phyloP scores from a whole-genome alignment of 2,329 filamentous ascomycete genomes.

The Phialocephala sp. region DNA sequence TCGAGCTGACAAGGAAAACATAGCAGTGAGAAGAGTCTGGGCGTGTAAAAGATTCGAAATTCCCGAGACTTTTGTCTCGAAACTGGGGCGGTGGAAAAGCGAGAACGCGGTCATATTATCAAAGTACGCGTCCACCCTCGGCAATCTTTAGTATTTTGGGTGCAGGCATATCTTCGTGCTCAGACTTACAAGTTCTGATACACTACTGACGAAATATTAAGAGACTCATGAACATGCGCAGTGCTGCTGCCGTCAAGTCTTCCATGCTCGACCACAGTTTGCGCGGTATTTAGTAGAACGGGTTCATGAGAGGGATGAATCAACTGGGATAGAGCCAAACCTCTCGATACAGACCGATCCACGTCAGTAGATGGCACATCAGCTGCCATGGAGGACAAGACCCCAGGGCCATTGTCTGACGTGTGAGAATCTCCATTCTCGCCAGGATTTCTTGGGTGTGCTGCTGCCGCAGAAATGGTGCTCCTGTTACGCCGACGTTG shows the following conservation, averaged over 20 bases:
- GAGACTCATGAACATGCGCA: neutral
- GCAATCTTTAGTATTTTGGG: neutral
- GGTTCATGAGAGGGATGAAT: conserved; percentile 20
- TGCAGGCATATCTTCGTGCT: neutral
- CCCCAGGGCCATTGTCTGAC: neutral
- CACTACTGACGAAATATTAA: neutral
- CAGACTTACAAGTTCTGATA: conserved; percentile 2
- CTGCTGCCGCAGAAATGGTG: neutral
- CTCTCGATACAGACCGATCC: conserved; percentile 10
- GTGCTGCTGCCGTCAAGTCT: neutral
- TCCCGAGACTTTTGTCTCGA: conserved; percentile 19
- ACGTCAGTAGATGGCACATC: neutral
- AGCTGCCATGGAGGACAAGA: neutral
- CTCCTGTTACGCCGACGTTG: conserved; percentile 1
- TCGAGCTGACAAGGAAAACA: conserved; percentile 41
- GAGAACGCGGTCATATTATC: conserved; percentile 28
- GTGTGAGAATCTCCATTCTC: neutral
- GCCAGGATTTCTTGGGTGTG: neutral
- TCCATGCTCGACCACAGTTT: too few species aligned
- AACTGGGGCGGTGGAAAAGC: conserved; percentile 27
- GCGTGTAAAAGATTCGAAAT: conserved; percentile 31
- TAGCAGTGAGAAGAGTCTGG: conserved; percentile 42
- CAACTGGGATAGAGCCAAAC: conserved; percentile 17
- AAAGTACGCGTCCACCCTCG: conserved; percentile 22
- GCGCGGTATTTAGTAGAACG: neutral